These are phyloP conservation scores for Emergomyces pasteurianus DNA, from an alignment of 2,329 filamentous ascomycete genomes.

Conservation along the genomic window DNA sequence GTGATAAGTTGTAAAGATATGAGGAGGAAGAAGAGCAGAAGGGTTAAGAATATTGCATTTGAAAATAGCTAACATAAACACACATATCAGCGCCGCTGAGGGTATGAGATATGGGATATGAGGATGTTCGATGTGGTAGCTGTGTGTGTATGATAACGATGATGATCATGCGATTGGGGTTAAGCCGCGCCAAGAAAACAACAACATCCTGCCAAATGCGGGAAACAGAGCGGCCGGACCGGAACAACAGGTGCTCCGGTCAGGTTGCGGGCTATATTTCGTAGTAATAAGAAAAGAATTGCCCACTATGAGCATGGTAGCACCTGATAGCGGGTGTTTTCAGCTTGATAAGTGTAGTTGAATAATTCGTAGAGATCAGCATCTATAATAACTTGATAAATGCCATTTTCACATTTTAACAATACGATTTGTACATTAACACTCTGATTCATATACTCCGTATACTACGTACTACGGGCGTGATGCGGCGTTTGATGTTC, in stretches of 20 bases:
- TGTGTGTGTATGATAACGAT: background rate
- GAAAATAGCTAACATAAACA: background rate
- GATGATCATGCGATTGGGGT: background rate
- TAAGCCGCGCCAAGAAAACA: conserved; percentile 2
- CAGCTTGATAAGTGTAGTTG: background rate
- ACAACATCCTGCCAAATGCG: conserved; percentile 4
- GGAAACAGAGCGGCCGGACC: background rate
- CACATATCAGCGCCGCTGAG: background rate
- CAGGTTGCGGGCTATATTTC: background rate
- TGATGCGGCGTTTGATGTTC: too few species aligned
- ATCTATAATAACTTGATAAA: background rate
- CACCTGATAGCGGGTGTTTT: background rate
- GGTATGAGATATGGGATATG: background rate
- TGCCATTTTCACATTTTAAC: background rate
- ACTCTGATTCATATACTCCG: too few species aligned
- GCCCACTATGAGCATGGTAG: background rate
- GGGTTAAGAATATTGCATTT: background rate
- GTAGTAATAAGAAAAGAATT: background rate
- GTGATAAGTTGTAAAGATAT: background rate
- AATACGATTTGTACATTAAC: too few species aligned
- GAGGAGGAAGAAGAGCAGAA: background rate
- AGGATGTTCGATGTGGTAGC: background rate
- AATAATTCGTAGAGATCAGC: background rate
- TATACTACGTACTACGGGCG: too few species aligned
- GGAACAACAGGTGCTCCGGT: background rate